Base-by-base conservation (phyloP, 1,284 basidiomycete genomes). In the Leccinum huronense region DNA sequence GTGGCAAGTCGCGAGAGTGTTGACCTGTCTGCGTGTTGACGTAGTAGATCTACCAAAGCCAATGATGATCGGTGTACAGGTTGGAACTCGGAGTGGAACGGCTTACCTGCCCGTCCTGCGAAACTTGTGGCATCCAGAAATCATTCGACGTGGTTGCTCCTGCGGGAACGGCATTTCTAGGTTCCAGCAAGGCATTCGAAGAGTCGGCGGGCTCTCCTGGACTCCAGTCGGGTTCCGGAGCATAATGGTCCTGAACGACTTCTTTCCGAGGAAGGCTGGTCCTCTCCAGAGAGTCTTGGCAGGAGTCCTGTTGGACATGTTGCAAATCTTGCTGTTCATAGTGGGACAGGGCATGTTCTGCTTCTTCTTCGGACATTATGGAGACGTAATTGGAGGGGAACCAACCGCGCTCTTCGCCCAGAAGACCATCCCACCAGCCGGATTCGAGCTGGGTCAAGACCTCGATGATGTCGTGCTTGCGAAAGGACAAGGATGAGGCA, bases 341-440 rank as follows among this genome's bases (percentile, higher is more conserved):
- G 58, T 79, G 81, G 30, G 83, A 79, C 66, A 91, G 81, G 36
- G 84, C 85, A 40, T 83, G 75, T 68, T 93, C 91, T 5, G 87
- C 88, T 73, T 95, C 93, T 68, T 91, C 87, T 68, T 94, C 90
- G 33, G 89, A 83, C 66, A 97, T 88, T 65, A 87, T 77, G 57
- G 84, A 81, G 56, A 98, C 95, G 79, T 97, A 98, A 80, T 98
- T 99, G 68, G 92, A 95, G 13, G 97, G 97, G 77, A 99, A 98
- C 97, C 97, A 98, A 56, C 97, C 97, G 60, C 97, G 87, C 75
- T 92, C 88, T 62, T 90, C 89, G 61, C 90, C 89, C 38, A 98
- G 82, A 66, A 98, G 81, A 8, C 97, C 97, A 77, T 99, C 97
- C 97, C 97, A 99, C 97, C 97, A 99, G 16, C 97, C 97, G 5